phyloP scores from a whole-genome alignment of 2,329 filamentous ascomycete genomes.

The Ceratocystis alfenasii region DNA sequence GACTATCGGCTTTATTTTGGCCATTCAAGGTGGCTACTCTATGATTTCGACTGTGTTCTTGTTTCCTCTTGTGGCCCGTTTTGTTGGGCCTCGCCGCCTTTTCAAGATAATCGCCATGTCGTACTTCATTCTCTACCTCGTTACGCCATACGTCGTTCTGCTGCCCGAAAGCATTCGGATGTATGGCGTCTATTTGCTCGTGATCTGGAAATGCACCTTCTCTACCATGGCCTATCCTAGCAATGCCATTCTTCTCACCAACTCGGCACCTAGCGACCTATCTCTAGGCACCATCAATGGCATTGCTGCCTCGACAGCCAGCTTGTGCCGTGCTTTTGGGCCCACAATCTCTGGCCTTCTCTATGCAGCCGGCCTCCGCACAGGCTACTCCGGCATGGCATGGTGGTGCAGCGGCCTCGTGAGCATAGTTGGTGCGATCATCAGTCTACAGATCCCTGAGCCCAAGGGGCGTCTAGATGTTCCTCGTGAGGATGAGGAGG shows the following conservation, averaged over 20 bases:
- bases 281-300: slow-evolving; percentile 89
- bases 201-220: slow-evolving; percentile 88
- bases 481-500: slow-evolving; percentile 35
- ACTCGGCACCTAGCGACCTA: slow-evolving; percentile 70
- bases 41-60: slow-evolving; percentile 75
- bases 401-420: slow-evolving; percentile 87
- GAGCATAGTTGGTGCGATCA: slow-evolving; percentile 58
- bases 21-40: slow-evolving; percentile 78
- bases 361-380: slow-evolving; percentile 65
- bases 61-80: slow-evolving; percentile 64
- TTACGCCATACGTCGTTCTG: slow-evolving; percentile 79
- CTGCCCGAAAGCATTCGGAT: slow-evolving; percentile 61
- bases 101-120: slow-evolving; percentile 70
- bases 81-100: slow-evolving; percentile 64
- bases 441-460: slow-evolving; percentile 67
- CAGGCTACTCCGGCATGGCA: slow-evolving; percentile 74
- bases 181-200: slow-evolving; percentile 60
- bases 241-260: slow-evolving; percentile 77
- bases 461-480: slow-evolving; percentile 32
- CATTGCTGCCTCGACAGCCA: slow-evolving; percentile 80
- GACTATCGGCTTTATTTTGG: slow-evolving; percentile 76
- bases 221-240: slow-evolving; percentile 84
- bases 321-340: slow-evolving; percentile 74
- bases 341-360: slow-evolving; percentile 78
- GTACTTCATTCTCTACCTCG: slow-evolving; percentile 79